phyloP scores from a whole-genome alignment of 2,329 filamentous ascomycete genomes.

The Aspergillus terreus region DNA sequence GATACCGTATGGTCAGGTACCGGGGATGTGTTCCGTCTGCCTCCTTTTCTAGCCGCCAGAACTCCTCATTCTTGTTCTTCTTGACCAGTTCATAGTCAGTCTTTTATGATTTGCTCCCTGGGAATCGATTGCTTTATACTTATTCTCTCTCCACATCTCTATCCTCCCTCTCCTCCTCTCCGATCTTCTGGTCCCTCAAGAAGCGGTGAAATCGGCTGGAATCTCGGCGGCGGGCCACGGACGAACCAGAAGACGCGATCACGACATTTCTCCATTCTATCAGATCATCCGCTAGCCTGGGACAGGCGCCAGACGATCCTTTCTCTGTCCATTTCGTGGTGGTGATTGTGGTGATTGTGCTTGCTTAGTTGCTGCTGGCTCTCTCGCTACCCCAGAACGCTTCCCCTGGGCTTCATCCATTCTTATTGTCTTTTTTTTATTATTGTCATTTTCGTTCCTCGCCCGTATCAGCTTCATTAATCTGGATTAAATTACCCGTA shows the following conservation, averaged over 20 bases:
- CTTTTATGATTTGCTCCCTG: too few species aligned
- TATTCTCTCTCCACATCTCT: too few species aligned
- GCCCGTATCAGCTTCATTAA: too few species aligned
- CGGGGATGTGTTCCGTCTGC: too few species aligned
- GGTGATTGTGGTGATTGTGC: not conserved
- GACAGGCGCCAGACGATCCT: slow-evolving; percentile 21
- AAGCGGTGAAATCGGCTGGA: slow-evolving; percentile 1
- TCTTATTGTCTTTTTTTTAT: too few species aligned
- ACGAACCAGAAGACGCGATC: slow-evolving; percentile 33
- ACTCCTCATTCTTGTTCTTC: too few species aligned
- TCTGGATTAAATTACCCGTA: too few species aligned
- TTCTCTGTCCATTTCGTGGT: slow-evolving; percentile 1
- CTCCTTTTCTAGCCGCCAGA: too few species aligned
- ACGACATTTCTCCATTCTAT: slow-evolving; percentile 44
- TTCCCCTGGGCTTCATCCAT: not conserved
- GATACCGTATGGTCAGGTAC: too few species aligned
- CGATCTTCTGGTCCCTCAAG: not conserved
- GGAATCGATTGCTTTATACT: too few species aligned
- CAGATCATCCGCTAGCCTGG: slow-evolving; percentile 35
- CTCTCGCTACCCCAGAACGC: not conserved
- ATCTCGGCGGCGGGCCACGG: slow-evolving; percentile 13
- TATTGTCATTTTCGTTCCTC: not conserved
- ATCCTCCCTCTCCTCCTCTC: too few species aligned
- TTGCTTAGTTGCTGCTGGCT: not conserved
- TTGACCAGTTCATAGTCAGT: too few species aligned